phyloP scores from a whole-genome alignment of 768 basidiomycete species.

The Tricholoma furcatifolium region DNA sequence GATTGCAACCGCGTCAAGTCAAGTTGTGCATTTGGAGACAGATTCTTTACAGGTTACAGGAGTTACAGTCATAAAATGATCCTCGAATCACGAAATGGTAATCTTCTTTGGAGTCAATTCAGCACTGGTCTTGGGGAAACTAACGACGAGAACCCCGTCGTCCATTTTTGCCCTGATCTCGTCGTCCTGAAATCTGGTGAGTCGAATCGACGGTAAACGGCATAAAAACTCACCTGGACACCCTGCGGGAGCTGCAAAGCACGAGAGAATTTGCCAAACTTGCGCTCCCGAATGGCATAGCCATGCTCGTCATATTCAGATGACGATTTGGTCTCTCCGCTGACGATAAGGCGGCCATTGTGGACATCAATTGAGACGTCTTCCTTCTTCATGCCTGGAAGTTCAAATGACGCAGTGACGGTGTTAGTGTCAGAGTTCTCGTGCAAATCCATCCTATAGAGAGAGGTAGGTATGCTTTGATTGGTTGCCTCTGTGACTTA shows the following conservation, averaged over 20 bases:
- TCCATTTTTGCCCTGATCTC: constrained; percentile 48
- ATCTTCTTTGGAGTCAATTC: constrained; percentile 47
- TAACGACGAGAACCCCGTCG: constrained; percentile 44
- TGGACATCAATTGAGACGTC: constrained; percentile 46
- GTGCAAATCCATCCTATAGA: constrained; percentile 45
- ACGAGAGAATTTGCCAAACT: constrained; percentile 47
- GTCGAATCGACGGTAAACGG: background rate
- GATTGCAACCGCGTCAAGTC: no score
- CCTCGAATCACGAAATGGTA: constrained; percentile 21
- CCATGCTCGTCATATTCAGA: constrained; percentile 31
- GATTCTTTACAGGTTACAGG: no score
- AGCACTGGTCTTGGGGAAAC: constrained; percentile 44
- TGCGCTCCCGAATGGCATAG: constrained; percentile 45
- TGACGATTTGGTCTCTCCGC: constrained; percentile 38
- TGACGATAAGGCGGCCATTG: constrained; percentile 45
- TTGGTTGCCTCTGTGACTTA: background rate
- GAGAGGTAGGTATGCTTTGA: background rate
- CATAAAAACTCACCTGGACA: constrained; percentile 35
- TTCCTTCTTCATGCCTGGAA: constrained; percentile 52
- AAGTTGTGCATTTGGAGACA: no score
- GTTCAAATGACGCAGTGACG: constrained; percentile 53
- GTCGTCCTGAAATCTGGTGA: constrained; percentile 29
- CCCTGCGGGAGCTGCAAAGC: constrained; percentile 47
- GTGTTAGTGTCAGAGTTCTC: constrained; percentile 39
- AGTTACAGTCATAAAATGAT: no score